Percentiles rank a stretch among this genome's conserved stretches.
Conservation (phyloP, 1,284 basidiomycete species). For the Vanrija sp. region DNA sequence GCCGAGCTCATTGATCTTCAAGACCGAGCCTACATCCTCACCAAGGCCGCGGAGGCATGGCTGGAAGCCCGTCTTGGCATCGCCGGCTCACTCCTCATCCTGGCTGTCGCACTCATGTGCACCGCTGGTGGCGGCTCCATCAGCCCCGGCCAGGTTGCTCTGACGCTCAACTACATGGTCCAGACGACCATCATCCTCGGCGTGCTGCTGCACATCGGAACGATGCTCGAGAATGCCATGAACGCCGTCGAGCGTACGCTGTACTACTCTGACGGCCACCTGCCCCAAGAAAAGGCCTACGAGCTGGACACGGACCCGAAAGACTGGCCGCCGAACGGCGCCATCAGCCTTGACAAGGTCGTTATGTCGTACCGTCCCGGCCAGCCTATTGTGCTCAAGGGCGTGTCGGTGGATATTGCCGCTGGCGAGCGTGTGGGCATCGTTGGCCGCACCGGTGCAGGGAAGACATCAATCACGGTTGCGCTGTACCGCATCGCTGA, state of each 20-base stretch:
- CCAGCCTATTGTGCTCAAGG: slow-evolving; percentile 52
- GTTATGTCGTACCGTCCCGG: slow-evolving; percentile 50
- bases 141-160: slow-evolving; percentile 63
- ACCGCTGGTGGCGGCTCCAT: slow-evolving; percentile 54
- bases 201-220: slow-evolving; percentile 62
- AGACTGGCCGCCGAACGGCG: slow-evolving; percentile 42
- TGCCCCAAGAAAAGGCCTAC: slow-evolving; percentile 61
- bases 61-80: slow-evolving; percentile 69
- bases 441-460: slow-evolving; percentile 49
- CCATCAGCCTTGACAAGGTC: slow-evolving; percentile 39
- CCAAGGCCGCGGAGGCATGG: slow-evolving; percentile 60
- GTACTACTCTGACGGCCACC: slow-evolving; percentile 56
- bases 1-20: slow-evolving; percentile 75
- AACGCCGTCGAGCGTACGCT: slow-evolving; percentile 68
- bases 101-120: slow-evolving; percentile 56
- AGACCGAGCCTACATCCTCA: slow-evolving; percentile 86
- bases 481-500: slow-evolving; percentile 50
- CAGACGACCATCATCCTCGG: slow-evolving; percentile 43
- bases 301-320: slow-evolving; percentile 55
- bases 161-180: slow-evolving; percentile 60
- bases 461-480: slow-evolving; percentile 53
- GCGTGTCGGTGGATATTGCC: slow-evolving; percentile 32
- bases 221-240: slow-evolving; percentile 44
- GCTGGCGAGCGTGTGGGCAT: slow-evolving; percentile 1
- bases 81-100: slow-evolving; percentile 62